Base-by-base conservation (phyloP, 495 filamentous ascomycete genomes). In the Aspergillus saccharolyticus region DNA sequence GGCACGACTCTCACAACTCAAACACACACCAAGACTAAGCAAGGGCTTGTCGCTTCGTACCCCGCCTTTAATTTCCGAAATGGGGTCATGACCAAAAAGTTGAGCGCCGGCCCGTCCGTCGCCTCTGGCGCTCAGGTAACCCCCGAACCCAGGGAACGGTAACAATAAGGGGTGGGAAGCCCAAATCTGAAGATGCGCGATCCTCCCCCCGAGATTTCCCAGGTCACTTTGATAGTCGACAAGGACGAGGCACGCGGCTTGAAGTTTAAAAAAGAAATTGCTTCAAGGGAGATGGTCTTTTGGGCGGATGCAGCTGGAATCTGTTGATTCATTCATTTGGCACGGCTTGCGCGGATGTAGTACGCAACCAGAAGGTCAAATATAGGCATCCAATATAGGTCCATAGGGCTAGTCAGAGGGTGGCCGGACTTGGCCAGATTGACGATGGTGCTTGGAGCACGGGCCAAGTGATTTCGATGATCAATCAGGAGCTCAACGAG, bases 391-490 rank as follows among this genome's bases (percentile, higher is more conserved):
- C 25, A 3, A 9, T 39, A 12, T 39, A 5, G 33, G 10, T 12
- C 14, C 33, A 12, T 39, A 39, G 33, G 33, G 33, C 47, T 50
- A 50, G 14, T 50, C 16, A 50, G 21, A 50, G 28, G 47, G 16
- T 19, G 22, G 24, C 10, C 17, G 8, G 17, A 15, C 15, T 22
- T 21, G 19, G 4, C 12, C 19, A 47, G 18, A 20, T 49, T n/a
- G 22, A 25, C 17, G 21, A 50, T 50, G 14, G 14, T 16, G 16
- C 25, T 21, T 49, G 63, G 68, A 72, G 72, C 69, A 70, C 66
- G 54, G 47, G 62, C 68, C 65, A 67, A 39, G 52, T 50, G 62
- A 63, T 71, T 60, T 50, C 25, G 58, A 66, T 69, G 66, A 73
- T 73, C 68, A 48, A 54, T 45, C 56, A 42, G 52, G 25, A 61